phyloP scores from a whole-genome alignment of 2,329 filamentous ascomycete genomes.

The Trichothecium roseum region DNA sequence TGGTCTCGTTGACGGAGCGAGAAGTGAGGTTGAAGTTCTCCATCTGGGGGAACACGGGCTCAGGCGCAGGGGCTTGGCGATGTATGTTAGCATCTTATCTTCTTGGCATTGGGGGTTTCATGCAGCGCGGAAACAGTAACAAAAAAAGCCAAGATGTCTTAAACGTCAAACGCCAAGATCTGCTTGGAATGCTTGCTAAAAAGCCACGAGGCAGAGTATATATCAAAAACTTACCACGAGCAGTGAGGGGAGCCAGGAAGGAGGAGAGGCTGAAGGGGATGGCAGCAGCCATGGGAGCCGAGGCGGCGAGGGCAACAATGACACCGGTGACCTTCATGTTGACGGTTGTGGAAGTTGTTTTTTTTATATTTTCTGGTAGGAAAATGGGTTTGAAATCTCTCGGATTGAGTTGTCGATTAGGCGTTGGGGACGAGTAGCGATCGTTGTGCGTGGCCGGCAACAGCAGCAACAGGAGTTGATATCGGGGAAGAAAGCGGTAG shows the following conservation, averaged over 20 bases:
- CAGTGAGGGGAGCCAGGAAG: slow-evolving; percentile 1
- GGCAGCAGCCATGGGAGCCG: slow-evolving; percentile 10
- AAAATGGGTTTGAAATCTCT: neutral
- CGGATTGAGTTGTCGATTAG: neutral
- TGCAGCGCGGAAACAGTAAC: too few species aligned
- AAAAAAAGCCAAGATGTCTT: too few species aligned
- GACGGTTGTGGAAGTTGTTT: neutral
- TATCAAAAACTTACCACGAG: too few species aligned
- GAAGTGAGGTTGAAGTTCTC: neutral
- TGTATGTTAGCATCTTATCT: neutral
- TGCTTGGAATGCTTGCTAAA: too few species aligned
- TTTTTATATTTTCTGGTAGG: neutral
- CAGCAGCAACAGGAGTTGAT: too few species aligned
- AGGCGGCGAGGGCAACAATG: slow-evolving; percentile 9
- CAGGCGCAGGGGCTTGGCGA: neutral
- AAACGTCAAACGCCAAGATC: too few species aligned
- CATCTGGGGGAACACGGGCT: neutral
- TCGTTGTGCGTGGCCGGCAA: too few species aligned
- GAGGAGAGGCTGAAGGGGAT: slow-evolving; percentile 5
- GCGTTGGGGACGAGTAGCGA: neutral
- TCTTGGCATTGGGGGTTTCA: too few species aligned
- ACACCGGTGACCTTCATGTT: slow-evolving; percentile 15
- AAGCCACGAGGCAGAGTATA: too few species aligned
- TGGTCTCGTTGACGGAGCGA: slow-evolving; percentile 1
- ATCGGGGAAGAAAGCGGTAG: too few species aligned